phyloP scores from a whole-genome alignment of 257 asterid genomes.

The Handroanthus guayacan region DNA sequence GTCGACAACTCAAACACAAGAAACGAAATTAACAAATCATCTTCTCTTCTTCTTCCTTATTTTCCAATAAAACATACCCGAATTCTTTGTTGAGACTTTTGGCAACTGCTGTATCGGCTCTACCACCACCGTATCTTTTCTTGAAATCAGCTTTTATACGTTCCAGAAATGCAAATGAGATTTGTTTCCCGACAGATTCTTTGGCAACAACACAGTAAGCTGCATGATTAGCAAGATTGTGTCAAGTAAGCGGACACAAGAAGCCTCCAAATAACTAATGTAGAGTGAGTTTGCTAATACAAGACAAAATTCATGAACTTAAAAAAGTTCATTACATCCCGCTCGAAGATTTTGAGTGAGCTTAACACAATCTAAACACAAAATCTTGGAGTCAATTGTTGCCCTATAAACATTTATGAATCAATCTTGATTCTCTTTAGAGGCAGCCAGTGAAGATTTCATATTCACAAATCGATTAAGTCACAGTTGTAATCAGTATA shows the following conservation, averaged over 20 bases:
- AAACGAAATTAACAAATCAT: background rate
- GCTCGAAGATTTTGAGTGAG: no score
- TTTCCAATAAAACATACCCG: slow-evolving; percentile 49
- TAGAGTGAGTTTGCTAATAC: no score
- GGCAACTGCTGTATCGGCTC: slow-evolving; percentile 75
- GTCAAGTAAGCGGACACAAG: background rate
- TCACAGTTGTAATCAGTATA: background rate
- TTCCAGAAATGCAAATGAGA: slow-evolving; percentile 71
- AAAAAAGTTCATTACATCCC: no score
- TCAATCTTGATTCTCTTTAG: background rate
- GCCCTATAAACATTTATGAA: no score
- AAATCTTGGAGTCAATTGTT: background rate
- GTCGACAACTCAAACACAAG: background rate
- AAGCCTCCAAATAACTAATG: background rate
- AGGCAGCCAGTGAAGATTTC: background rate
- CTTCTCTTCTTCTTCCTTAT: no score
- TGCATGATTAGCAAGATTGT: slow-evolving; percentile 34
- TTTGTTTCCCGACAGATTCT: slow-evolving; percentile 75
- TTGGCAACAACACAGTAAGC: slow-evolving; percentile 80
- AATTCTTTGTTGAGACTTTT: slow-evolving; percentile 76
- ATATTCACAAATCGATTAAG: background rate
- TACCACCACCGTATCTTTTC: slow-evolving; percentile 79
- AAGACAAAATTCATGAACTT: no score
- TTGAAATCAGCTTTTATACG: slow-evolving; percentile 69
- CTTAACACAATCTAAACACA: background rate